A percentile compares a stretch with the other conserved stretches of the same genome.
These are phyloP conservation scores for Dendryphion nanum DNA, from an alignment of 2,329 filamentous ascomycete species.

Conservation along the genomic window DNA sequence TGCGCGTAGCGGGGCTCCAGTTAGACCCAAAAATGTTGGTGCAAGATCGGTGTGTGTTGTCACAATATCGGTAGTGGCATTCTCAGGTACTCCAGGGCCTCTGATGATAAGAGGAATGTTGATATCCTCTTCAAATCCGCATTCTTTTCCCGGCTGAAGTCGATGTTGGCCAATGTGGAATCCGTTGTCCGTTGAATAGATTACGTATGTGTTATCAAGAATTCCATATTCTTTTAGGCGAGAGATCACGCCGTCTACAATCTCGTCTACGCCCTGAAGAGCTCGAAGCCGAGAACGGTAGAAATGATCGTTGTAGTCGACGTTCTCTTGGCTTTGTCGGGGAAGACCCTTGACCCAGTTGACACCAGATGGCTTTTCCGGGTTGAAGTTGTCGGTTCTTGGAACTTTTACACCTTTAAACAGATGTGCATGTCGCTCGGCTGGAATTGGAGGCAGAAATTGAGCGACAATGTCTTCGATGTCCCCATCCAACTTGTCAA, in stretches of 20 bases:
- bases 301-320: constrained; percentile 54
- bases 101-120: constrained; percentile 41
- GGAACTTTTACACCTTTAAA: constrained; percentile 61
- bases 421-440: constrained; percentile 59
- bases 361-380: constrained; percentile 49
- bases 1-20: constrained; percentile 20
- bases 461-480: constrained; percentile 19
- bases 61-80: constrained; percentile 28
- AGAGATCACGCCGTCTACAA: constrained; percentile 48
- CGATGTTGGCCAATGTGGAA: constrained; percentile 42
- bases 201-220: constrained; percentile 49
- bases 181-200: constrained; percentile 43
- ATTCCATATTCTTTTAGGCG: constrained; percentile 42
- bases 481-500: constrained; percentile 29
- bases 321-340: constrained; percentile 43
- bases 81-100: constrained; percentile 34
- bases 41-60: constrained; percentile 43
- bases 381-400: constrained; percentile 65
- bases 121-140: constrained; percentile 41
- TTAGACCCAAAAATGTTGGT: constrained; percentile 36
- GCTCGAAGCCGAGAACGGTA: constrained; percentile 51
- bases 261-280: constrained; percentile 54
- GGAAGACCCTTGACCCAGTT: constrained; percentile 48
- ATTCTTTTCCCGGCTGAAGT: constrained; percentile 41
- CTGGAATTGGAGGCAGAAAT: constrained; percentile 55